Conservation (phyloP, 2,329 filamentous ascomycete species). For the Akanthomyces lecanii region DNA sequence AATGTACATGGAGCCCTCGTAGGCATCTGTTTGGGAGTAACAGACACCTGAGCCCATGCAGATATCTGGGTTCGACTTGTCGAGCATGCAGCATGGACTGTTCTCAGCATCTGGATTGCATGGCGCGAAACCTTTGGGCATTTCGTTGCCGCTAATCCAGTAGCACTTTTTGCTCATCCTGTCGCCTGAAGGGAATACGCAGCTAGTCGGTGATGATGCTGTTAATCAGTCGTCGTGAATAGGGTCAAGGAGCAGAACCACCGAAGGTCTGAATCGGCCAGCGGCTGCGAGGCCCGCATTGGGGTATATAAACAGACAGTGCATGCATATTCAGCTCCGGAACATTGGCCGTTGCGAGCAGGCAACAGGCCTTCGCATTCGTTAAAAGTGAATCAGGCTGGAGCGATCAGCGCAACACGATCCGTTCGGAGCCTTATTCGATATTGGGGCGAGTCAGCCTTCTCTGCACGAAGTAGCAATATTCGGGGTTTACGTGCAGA, state of each 20-base stretch:
- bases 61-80: conserved; percentile 21
- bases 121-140: conserved; percentile 8
- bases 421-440: background rate
- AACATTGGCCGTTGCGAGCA: background rate
- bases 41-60: conserved; percentile 24
- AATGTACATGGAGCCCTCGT: conserved; percentile 21
- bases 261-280: background rate
- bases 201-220: background rate
- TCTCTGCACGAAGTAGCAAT: background rate
- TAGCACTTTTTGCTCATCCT: conserved; percentile 33
- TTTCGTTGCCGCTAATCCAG: conserved; percentile 15
- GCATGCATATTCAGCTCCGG: background rate
- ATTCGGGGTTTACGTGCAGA: background rate
- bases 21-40: conserved; percentile 18
- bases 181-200: background rate
- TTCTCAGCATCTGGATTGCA: conserved; percentile 21
- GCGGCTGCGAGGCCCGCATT: background rate
- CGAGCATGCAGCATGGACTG: conserved; percentile 22
- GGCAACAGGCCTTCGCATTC: background rate
- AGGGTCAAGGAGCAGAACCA: background rate
- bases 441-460: background rate
- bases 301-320: background rate
- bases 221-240: background rate
- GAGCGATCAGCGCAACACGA: background rate
- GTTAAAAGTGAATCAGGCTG: background rate